Percentiles rank a stretch among this genome's conserved stretches.
phyloP scores from a whole-genome alignment of 2,329 filamentous ascomycete species.

The Epichloe sp. region DNA sequence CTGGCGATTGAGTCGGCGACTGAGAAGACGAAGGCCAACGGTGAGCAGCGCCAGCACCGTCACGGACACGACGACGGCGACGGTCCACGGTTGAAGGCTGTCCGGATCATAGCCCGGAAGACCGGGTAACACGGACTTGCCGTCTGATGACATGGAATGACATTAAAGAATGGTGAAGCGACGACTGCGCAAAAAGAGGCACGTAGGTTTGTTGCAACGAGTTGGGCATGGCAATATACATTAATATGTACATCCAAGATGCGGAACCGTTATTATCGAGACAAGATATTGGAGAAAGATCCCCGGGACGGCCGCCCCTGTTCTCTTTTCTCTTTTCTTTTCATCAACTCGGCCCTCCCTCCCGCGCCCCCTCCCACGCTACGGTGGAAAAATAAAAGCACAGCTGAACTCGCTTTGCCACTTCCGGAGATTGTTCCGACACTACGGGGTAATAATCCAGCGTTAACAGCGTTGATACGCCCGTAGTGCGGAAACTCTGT shows the following conservation, averaged over 20 bases:
- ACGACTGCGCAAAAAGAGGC: background rate
- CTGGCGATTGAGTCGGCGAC: slow-evolving; percentile 27
- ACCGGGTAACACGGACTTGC: slow-evolving; percentile 8
- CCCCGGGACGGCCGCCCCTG: no score
- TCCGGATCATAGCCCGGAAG: slow-evolving; percentile 14
- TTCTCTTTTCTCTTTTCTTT: no score
- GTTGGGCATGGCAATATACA: background rate
- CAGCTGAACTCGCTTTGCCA: no score
- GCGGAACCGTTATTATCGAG: background rate
- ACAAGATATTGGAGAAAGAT: no score
- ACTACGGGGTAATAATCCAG: no score
- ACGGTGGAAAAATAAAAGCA: no score
- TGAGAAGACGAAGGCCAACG: slow-evolving; percentile 26
- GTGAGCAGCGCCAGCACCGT: slow-evolving; percentile 26
- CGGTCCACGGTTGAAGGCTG: slow-evolving; percentile 28
- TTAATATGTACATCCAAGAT: background rate
- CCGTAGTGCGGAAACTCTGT: no score
- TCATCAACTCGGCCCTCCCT: no score
- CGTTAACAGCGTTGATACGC: no score
- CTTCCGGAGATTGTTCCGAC: no score
- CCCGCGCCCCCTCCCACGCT: no score
- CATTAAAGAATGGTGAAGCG: background rate
- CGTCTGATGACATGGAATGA: slow-evolving; percentile 3
- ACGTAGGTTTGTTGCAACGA: background rate
- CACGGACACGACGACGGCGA: slow-evolving; percentile 24